phyloP scores from a whole-genome alignment of 768 basidiomycete species.

The Clathrus columnatus region DNA sequence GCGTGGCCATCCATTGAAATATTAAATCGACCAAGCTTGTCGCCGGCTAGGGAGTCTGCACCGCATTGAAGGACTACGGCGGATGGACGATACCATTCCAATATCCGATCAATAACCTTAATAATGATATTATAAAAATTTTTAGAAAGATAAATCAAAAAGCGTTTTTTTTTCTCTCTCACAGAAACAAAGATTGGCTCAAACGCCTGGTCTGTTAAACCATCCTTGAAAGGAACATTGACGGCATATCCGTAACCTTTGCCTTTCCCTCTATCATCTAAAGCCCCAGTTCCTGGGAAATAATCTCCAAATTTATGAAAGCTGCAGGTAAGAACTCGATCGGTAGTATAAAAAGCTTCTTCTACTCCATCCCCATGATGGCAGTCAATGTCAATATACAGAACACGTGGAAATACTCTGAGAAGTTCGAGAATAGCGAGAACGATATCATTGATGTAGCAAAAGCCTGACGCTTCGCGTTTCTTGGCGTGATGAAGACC shows the following conservation, averaged over 20 bases:
- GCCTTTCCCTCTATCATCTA: conserved; percentile 80
- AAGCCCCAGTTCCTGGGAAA: conserved; percentile 83
- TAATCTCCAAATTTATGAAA: conserved; percentile 98
- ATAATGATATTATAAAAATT: background rate
- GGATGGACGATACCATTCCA: conserved; percentile 82
- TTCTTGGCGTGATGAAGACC: conserved; percentile 99
- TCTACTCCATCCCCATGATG: conserved; percentile 99
- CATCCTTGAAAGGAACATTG: conserved; percentile 92
- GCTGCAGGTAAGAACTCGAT: conserved; percentile 93
- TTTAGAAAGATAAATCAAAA: background rate
- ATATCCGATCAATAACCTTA: conserved; percentile 73
- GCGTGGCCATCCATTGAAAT: conserved; percentile 93
- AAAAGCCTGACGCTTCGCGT: conserved; percentile 94
- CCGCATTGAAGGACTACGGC: conserved; percentile 92
- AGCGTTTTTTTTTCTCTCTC: conserved; percentile 26
- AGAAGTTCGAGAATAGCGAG: conserved; percentile 89
- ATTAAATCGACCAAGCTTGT: conserved; percentile 95
- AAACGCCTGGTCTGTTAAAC: conserved; percentile 85
- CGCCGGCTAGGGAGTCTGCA: conserved; percentile 89
- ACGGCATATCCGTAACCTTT: conserved; percentile 83
- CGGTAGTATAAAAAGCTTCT: conserved; percentile 96
- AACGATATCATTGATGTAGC: conserved; percentile 98
- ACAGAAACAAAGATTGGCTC: conserved; percentile 88
- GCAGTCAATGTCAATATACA: conserved; percentile 97
- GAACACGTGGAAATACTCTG: conserved; percentile 74